Conservation (phyloP, 257 asterid genomes). For the Pogostemon cablin region DNA sequence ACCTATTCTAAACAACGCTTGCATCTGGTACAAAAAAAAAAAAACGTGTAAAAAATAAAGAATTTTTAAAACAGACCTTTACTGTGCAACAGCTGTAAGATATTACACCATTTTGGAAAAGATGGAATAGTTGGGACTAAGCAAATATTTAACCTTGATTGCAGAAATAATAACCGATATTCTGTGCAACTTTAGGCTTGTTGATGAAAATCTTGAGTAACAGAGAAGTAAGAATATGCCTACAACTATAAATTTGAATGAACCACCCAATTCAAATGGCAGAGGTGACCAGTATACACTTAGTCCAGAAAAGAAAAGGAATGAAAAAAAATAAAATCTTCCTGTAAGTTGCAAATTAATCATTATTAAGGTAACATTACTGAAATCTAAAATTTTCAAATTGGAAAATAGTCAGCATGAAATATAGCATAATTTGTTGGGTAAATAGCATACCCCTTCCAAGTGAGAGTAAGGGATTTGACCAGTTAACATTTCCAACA, state of each 20-base stretch:
- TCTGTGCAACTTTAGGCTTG: not conserved
- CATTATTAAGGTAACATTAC: too few species aligned
- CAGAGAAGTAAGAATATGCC: not conserved
- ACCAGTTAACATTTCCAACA: slow-evolving; percentile 67
- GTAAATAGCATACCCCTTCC: slow-evolving; percentile 58
- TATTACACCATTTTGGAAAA: slow-evolving; percentile 17
- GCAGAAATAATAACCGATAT: not conserved
- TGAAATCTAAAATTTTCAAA: too few species aligned
- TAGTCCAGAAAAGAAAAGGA: slow-evolving; percentile 14
- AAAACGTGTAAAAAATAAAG: not conserved
- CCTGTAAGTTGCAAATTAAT: too few species aligned
- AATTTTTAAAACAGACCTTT: slow-evolving; percentile 2
- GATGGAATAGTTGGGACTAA: not conserved
- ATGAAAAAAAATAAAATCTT: not conserved
- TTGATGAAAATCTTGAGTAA: not conserved
- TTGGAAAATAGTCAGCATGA: slow-evolving; percentile 13
- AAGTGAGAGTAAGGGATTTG: slow-evolving; percentile 67
- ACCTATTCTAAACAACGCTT: slow-evolving; percentile 66
- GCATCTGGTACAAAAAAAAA: slow-evolving; percentile 48
- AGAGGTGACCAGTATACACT: not conserved
- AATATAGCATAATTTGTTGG: slow-evolving; percentile 14
- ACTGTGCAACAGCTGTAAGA: not conserved
- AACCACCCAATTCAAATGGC: slow-evolving; percentile 16
- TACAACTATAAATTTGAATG: slow-evolving; percentile 11
- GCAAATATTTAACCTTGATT: not conserved